phyloP scores from a whole-genome alignment of 2,329 filamentous ascomycete genomes.

The Kalmusia sp. region DNA sequence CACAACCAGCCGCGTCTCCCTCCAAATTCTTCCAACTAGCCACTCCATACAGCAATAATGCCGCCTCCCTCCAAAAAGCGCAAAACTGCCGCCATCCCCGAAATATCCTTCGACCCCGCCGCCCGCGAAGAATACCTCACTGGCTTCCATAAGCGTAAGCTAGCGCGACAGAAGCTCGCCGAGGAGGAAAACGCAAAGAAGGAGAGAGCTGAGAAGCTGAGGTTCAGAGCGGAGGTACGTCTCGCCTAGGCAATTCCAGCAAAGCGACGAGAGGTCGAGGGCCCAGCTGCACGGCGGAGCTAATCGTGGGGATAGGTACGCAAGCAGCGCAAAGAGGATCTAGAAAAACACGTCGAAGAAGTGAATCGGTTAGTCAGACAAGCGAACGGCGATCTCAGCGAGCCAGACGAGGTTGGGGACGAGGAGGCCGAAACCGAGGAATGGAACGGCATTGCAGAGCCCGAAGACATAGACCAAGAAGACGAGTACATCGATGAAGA shows the following conservation, averaged over 20 bases:
- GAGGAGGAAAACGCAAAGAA: slow-evolving; percentile 80
- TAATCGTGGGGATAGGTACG: slow-evolving; percentile 66
- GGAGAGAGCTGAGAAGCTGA: slow-evolving; percentile 78
- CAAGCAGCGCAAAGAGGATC: slow-evolving; percentile 80
- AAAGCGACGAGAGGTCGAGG: too few species aligned
- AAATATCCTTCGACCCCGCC: slow-evolving; percentile 82
- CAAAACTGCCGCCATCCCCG: slow-evolving; percentile 64
- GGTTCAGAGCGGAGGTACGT: slow-evolving; percentile 76
- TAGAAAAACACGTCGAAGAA: slow-evolving; percentile 80
- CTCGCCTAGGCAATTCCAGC: neutral
- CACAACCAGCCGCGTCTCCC: too few species aligned
- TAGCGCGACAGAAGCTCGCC: slow-evolving; percentile 82
- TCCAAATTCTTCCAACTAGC: neutral
- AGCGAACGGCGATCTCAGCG: slow-evolving; percentile 54
- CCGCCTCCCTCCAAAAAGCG: slow-evolving; percentile 42
- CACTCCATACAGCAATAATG: slow-evolving; percentile 6
- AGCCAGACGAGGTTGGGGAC: slow-evolving; percentile 55
- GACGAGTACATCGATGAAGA: slow-evolving; percentile 98
- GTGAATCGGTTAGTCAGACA: slow-evolving; percentile 75
- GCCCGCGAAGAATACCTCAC: slow-evolving; percentile 88
- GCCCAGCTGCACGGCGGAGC: neutral
- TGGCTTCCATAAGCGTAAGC: slow-evolving; percentile 95
- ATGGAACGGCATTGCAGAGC: slow-evolving; percentile 67
- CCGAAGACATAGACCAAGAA: slow-evolving; percentile 71
- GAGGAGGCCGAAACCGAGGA: slow-evolving; percentile 68